phyloP scores from a whole-genome alignment of 257 asterid genomes.

The Nicotiana knightiana region DNA sequence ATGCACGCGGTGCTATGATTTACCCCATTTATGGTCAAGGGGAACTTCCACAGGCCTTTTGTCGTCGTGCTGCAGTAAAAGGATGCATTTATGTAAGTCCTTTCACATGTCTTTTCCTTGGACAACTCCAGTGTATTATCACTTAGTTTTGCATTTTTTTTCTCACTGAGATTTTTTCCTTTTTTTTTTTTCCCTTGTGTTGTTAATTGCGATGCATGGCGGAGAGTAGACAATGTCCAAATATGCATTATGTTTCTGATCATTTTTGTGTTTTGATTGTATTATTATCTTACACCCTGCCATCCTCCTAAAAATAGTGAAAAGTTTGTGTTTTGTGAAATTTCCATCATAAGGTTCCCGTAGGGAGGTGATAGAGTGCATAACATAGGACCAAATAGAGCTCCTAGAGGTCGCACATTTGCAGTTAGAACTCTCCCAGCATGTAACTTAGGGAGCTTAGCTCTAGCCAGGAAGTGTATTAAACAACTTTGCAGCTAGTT shows the following conservation, averaged over 20 bases:
- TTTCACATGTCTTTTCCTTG: background rate
- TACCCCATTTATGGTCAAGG: constrained; percentile 95
- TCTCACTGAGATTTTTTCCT: background rate
- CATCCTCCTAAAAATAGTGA: background rate
- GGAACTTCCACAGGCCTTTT: constrained; percentile 90
- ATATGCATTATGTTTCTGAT: background rate
- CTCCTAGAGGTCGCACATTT: background rate
- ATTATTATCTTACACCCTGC: background rate
- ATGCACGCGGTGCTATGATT: constrained; percentile 86
- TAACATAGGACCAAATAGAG: background rate
- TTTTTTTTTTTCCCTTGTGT: background rate
- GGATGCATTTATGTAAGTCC: constrained; percentile 78
- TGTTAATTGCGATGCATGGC: background rate
- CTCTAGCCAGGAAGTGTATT: background rate
- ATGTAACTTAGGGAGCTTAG: background rate
- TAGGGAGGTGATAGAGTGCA: background rate
- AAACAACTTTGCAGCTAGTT: background rate
- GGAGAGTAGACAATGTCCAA: background rate
- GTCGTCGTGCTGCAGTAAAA: constrained; percentile 98
- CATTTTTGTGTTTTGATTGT: background rate
- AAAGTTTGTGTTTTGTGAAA: background rate
- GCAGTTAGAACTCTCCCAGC: background rate
- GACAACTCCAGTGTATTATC: background rate
- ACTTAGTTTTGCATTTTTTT: background rate
- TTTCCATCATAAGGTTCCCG: background rate